Evolutionary conservation across 2,329 filamentous ascomycete species (phyloP).

Genomic region (Scedosporium boydii): DNA sequence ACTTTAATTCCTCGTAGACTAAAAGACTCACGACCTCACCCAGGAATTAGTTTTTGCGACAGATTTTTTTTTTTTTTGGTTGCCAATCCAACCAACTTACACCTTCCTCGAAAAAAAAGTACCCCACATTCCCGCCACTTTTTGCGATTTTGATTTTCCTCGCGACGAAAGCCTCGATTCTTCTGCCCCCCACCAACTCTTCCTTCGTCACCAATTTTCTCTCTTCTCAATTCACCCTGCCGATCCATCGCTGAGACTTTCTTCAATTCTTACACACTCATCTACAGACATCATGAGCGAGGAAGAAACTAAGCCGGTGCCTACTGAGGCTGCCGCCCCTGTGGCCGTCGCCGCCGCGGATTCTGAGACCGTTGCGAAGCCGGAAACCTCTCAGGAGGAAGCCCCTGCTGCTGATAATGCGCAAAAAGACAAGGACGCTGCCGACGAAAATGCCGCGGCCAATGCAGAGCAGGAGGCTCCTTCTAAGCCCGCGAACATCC

Average conservation of each 20-base stretch:
- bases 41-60: neutral
- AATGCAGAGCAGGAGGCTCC: slow-evolving; percentile 6
- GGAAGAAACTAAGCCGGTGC: slow-evolving; percentile 2
- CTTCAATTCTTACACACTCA: neutral
- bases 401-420: slow-evolving; percentile 14
- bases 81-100: neutral
- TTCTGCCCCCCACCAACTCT: slow-evolving; percentile 4
- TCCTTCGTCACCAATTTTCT: slow-evolving; percentile 6
- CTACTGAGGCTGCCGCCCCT: slow-evolving; percentile 8
- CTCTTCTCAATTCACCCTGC: neutral
- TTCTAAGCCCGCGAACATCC: slow-evolving; percentile 20
- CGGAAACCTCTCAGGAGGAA: slow-evolving; percentile 15
- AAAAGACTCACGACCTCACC: neutral
- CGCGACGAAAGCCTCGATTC: neutral
- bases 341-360: slow-evolving; percentile 7
- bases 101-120: neutral
- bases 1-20: neutral
- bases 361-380: slow-evolving; percentile 14
- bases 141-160: neutral
- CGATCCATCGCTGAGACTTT: neutral
- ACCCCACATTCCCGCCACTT: neutral
- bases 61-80: neutral
- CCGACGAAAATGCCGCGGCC: slow-evolving; percentile 12
- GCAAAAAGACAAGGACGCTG: slow-evolving; percentile 9
- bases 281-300: slow-evolving; percentile 1